phyloP scores from a whole-genome alignment of 2,329 filamentous ascomycete species.

The Mycosphaerella sp. region DNA sequence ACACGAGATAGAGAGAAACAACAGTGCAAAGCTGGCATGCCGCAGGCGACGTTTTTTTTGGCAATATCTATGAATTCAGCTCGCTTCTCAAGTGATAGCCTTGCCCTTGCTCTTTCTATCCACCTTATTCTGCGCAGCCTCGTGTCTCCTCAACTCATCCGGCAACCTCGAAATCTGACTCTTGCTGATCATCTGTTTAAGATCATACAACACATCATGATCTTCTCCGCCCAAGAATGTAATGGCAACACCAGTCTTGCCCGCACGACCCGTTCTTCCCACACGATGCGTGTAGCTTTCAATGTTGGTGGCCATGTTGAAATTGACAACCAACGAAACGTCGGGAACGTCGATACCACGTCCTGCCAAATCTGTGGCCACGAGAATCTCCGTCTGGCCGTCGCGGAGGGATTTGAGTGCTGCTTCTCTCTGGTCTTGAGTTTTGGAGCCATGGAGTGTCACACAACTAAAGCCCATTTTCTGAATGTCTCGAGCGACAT shows the following conservation, averaged over 20 bases:
- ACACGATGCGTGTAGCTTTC: constrained; percentile 96
- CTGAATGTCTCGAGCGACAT: constrained; percentile 88
- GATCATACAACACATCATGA: constrained; percentile 76
- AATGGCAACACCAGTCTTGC: constrained; percentile 92
- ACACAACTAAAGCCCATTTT: constrained; percentile 85
- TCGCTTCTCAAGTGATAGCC: constrained; percentile 16
- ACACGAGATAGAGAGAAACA: too few relatives aligned
- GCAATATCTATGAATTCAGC: too few relatives aligned
- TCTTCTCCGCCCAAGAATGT: constrained; percentile 94
- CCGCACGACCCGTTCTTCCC: constrained; percentile 92
- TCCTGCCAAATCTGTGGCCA: constrained; percentile 91
- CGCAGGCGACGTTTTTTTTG: too few relatives aligned
- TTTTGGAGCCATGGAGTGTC: constrained; percentile 91
- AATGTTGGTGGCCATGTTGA: constrained; percentile 94
- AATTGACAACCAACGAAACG: constrained; percentile 91
- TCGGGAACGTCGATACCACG: constrained; percentile 97
- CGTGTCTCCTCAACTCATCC: constrained; percentile 82
- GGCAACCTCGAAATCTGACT: constrained; percentile 81
- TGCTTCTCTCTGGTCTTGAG: constrained; percentile 94
- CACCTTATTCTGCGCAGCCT: constrained; percentile 72
- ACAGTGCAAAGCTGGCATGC: too few relatives aligned
- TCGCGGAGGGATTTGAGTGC: constrained; percentile 78
- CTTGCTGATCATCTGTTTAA: constrained; percentile 94
- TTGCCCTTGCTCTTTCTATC: constrained; percentile 25
- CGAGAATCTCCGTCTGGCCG: constrained; percentile 76